Conservation (phyloP, 2,329 filamentous ascomycete species). For the Dissoconium aciculare region DNA sequence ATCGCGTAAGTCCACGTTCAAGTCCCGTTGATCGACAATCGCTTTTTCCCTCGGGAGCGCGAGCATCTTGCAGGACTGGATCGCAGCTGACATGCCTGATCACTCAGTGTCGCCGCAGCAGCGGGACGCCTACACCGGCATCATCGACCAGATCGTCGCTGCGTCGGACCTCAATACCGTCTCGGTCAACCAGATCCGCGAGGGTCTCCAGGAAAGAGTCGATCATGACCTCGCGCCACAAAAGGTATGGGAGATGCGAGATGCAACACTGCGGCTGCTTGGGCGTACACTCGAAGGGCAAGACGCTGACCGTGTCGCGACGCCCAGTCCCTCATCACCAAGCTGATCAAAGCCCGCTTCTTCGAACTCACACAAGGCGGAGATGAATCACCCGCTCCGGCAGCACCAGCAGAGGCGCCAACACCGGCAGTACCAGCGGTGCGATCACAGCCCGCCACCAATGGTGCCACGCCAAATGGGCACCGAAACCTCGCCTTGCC, state of each 20-base stretch:
- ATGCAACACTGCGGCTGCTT: too few relatives aligned
- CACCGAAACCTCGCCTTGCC: too few relatives aligned
- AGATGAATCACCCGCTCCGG: too few relatives aligned
- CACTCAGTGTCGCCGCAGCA: constrained; percentile 18
- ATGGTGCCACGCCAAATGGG: too few relatives aligned
- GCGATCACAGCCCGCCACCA: constrained; percentile 26
- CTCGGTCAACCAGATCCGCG: constrained; percentile 50
- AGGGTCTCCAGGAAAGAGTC: constrained; percentile 45
- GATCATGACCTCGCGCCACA: constrained; percentile 46
- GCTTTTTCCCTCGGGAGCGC: too few relatives aligned
- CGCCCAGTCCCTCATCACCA: constrained; percentile 29
- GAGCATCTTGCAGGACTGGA: too few relatives aligned
- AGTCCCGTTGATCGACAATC: too few relatives aligned
- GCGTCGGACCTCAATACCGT: constrained; percentile 48
- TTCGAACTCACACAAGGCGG: too few relatives aligned
- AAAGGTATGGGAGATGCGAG: constrained; percentile 34
- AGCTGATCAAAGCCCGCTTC: constrained; percentile 36
- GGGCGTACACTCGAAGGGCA: too few relatives aligned
- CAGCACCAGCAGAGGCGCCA: neutral
- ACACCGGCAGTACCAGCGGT: constrained; percentile 12
- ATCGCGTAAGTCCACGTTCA: too few relatives aligned
- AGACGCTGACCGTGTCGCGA: constrained; percentile 3
- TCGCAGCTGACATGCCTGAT: too few relatives aligned
- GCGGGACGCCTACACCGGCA: constrained; percentile 31
- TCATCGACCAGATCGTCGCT: constrained; percentile 49